These are phyloP conservation scores for Chlorociboria aeruginascens DNA, from an alignment of 495 filamentous ascomycete species.

Conservation along the genomic window DNA sequence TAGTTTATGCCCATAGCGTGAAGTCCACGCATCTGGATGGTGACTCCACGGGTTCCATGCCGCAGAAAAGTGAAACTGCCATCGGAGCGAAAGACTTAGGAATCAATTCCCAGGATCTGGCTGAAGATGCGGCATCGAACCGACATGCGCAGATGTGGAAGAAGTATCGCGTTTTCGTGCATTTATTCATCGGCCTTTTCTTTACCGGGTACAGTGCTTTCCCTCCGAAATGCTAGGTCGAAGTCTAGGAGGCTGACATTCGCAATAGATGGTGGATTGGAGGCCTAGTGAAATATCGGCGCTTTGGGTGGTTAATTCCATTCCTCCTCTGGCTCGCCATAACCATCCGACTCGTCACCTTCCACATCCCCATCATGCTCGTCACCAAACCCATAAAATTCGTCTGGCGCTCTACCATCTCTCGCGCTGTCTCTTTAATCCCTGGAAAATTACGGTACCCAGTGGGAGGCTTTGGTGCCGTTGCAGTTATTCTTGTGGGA, in stretches of 20 bases:
- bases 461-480: slow-evolving; percentile 41
- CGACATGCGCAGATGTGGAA: too few species aligned
- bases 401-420: slow-evolving; percentile 48
- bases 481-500: slow-evolving; percentile 64
- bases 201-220: too few species aligned
- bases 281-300: slow-evolving; percentile 56
- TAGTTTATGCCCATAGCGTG: too few species aligned
- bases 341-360: slow-evolving; percentile 57
- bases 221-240: background rate
- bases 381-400: slow-evolving; percentile 51
- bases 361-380: slow-evolving; percentile 57
- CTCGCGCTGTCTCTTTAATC: slow-evolving; percentile 32
- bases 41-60: too few species aligned
- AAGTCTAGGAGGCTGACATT: background rate
- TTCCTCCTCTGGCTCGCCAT: slow-evolving; percentile 73
- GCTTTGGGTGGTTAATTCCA: slow-evolving; percentile 72
- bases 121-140: too few species aligned
- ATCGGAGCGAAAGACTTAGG: too few species aligned
- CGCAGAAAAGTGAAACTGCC: too few species aligned
- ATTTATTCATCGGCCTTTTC: too few species aligned
- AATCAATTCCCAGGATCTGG: too few species aligned
- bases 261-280: slow-evolving; percentile 74
- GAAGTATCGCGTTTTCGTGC: too few species aligned
- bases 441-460: slow-evolving; percentile 53
- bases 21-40: too few species aligned